Conservation (phyloP, 2,329 filamentous ascomycete species). For the Sclerotiophoma versabilis region DNA sequence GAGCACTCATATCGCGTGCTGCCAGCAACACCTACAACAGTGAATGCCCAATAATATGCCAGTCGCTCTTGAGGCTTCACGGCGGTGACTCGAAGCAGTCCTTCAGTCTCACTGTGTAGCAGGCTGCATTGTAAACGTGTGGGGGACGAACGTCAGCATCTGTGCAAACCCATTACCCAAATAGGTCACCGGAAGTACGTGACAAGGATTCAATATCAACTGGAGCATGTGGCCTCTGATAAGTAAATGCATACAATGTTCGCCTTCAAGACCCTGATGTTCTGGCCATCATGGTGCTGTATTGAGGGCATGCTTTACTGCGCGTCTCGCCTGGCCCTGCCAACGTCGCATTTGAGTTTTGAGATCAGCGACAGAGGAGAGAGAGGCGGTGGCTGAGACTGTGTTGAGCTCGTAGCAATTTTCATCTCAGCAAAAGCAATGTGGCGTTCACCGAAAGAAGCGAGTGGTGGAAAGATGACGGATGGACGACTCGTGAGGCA, state of each 20-base stretch:
- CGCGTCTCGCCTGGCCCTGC: not conserved
- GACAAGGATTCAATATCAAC: too few species aligned
- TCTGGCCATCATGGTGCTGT: too few species aligned
- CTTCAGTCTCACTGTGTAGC: constrained; percentile 1
- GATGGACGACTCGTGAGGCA: constrained; percentile 1
- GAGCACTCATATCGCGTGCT: not conserved
- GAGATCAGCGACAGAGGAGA: not conserved
- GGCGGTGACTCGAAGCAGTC: not conserved
- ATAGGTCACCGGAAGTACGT: not conserved
- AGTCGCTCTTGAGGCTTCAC: not conserved
- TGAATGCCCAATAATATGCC: not conserved
- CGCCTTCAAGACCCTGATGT: too few species aligned
- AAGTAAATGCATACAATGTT: too few species aligned
- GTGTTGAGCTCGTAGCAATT: too few species aligned
- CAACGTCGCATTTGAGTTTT: too few species aligned
- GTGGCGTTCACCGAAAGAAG: not conserved
- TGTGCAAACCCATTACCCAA: not conserved
- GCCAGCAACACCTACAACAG: not conserved
- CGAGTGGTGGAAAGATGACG: constrained; percentile 1
- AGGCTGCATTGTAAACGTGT: not conserved
- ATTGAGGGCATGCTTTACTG: too few species aligned
- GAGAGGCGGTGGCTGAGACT: too few species aligned
- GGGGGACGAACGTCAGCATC: not conserved
- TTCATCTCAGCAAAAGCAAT: not conserved
- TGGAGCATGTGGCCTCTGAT: too few species aligned